Evolutionary conservation across 2,329 filamentous ascomycete genomes (phyloP), one percentile per base, ranked within the genome.

Genomic region (Beauveria sp.): DNA sequence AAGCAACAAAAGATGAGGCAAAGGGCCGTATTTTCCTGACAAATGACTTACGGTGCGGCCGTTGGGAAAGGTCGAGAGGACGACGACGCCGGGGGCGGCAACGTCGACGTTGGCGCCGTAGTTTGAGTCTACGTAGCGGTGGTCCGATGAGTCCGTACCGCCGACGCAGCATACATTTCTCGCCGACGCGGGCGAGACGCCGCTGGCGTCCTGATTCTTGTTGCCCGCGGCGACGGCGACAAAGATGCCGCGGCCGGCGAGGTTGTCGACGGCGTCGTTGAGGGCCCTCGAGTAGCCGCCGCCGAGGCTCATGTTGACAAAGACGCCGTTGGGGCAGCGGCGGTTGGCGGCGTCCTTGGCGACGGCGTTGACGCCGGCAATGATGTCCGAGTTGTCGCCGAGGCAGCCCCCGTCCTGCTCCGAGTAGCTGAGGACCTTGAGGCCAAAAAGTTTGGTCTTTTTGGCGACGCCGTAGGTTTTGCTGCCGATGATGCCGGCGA

Each of bases 181-280:
- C 16, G 79, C 76, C 3, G 79, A 81, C n/a, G 77, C 80, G 51
- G 80, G 80, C 16, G 76, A 79, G 55, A 71, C 73, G 66, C 72
- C 76, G 60, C 64, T 66, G n/a, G 81, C 80, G 66, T 83, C 74
- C 65, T 73, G 68, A 62, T 72, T 72, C 31, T 73, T 69, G 67
- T 83, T 83, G 42, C 80, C 80, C 14, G 80, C 79, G 6, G 80
- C 80, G n/a, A 81, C 80, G 61, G 76, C 79, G 48, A 81, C 72
- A 61, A 80, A 78, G 62, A 81, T 70, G 42, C 80, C 80, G 0
- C 70, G 68, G 73, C 96, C 90, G 67, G 86, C 83, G 62, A 90
- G 78, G 48, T 87, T 87, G 74, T 93, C 91, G 64, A 91, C 90
- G 53, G 90, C 89, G 73, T 96, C 91, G 70, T 93, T 89, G 24